phyloP scores from a whole-genome alignment of 2,329 filamentous ascomycete species.

The Thermothelomyces thermophilus region DNA sequence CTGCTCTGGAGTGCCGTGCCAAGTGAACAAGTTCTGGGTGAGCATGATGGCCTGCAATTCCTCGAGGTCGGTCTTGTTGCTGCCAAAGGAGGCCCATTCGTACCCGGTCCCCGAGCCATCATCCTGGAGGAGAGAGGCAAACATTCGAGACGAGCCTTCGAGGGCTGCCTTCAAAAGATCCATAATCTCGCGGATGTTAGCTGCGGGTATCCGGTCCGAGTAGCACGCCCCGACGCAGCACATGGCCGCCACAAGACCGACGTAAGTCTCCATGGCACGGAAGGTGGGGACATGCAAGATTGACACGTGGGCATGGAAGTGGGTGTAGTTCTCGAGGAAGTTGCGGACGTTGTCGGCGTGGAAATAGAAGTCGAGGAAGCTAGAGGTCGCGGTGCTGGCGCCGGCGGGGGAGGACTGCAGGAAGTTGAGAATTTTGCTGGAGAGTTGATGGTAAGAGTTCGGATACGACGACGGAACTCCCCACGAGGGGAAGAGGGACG shows the following conservation, averaged over 20 bases:
- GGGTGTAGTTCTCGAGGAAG: slow-evolving; percentile 64
- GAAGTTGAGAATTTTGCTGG: slow-evolving; percentile 50
- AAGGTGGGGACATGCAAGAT: slow-evolving; percentile 67
- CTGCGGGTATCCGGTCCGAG: slow-evolving; percentile 53
- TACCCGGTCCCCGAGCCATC: slow-evolving; percentile 34
- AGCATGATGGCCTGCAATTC: slow-evolving; percentile 62
- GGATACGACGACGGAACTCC: slow-evolving; percentile 39
- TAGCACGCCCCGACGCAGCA: slow-evolving; percentile 71
- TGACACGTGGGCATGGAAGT: slow-evolving; percentile 68
- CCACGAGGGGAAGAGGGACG: slow-evolving; percentile 45
- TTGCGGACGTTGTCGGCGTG: slow-evolving; percentile 62
- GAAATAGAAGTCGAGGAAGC: slow-evolving; percentile 53
- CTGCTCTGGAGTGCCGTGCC: slow-evolving; percentile 63
- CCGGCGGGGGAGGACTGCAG: slow-evolving; percentile 50
- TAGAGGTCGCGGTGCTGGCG: slow-evolving; percentile 46
- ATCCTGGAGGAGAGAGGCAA: slow-evolving; percentile 38
- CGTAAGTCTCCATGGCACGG: slow-evolving; percentile 57
- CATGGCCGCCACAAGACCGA: slow-evolving; percentile 62
- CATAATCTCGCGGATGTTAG: slow-evolving; percentile 62
- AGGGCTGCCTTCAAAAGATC: slow-evolving; percentile 54
- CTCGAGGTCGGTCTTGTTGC: slow-evolving; percentile 45
- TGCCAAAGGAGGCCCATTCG: slow-evolving; percentile 32
- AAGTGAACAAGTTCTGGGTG: slow-evolving; percentile 55
- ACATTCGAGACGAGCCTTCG: slow-evolving; percentile 48
- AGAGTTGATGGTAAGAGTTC: slow-evolving; percentile 48